A percentile compares a stretch with the other conserved stretches of the same genome.
These are phyloP conservation scores for Candida yuanshanica DNA, from an alignment of 805 yeast genomes.

Conservation along the genomic window DNA sequence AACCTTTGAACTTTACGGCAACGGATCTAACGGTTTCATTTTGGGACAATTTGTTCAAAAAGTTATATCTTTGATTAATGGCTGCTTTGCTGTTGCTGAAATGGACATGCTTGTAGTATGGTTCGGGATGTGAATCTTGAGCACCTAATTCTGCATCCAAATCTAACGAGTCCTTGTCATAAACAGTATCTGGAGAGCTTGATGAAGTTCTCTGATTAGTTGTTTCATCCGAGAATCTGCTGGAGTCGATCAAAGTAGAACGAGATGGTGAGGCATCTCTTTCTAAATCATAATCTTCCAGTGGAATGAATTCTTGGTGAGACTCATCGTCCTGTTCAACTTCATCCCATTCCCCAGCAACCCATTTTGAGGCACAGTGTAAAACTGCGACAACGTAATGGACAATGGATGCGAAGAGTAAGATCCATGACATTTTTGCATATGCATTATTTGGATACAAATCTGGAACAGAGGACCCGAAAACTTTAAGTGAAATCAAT, in stretches of 20 bases:
- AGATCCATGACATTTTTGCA: slow-evolving; percentile 54
- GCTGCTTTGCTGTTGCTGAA: neutral
- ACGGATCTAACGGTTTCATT: slow-evolving; percentile 18
- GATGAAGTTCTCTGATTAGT: slow-evolving; percentile 1
- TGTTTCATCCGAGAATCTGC: slow-evolving; percentile 8
- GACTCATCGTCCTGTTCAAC: slow-evolving; percentile 13
- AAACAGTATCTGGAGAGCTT: slow-evolving; percentile 15
- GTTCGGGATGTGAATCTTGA: slow-evolving; percentile 3
- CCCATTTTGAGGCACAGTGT: slow-evolving; percentile 40
- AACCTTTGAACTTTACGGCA: slow-evolving; percentile 19
- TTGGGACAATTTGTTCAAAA: slow-evolving; percentile 32
- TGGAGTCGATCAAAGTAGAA: slow-evolving; percentile 19
- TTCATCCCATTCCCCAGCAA: slow-evolving; percentile 26
- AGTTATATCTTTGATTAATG: slow-evolving; percentile 26
- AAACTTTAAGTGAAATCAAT: slow-evolving; percentile 49
- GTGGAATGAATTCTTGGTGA: slow-evolving; percentile 23
- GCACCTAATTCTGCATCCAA: slow-evolving; percentile 12
- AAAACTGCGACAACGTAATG: slow-evolving; percentile 55
- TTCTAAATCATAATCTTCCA: slow-evolving; percentile 25
- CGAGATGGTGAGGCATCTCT: slow-evolving; percentile 17
- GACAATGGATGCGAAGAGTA: slow-evolving; percentile 44
- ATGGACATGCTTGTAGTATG: neutral
- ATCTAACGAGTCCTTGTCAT: slow-evolving; percentile 20
- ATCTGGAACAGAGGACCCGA: slow-evolving; percentile 52
- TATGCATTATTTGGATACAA: slow-evolving; percentile 78